These are phyloP conservation scores for Calonectria naviculata DNA, from an alignment of 2,329 filamentous ascomycete genomes.

Conservation along the genomic window DNA sequence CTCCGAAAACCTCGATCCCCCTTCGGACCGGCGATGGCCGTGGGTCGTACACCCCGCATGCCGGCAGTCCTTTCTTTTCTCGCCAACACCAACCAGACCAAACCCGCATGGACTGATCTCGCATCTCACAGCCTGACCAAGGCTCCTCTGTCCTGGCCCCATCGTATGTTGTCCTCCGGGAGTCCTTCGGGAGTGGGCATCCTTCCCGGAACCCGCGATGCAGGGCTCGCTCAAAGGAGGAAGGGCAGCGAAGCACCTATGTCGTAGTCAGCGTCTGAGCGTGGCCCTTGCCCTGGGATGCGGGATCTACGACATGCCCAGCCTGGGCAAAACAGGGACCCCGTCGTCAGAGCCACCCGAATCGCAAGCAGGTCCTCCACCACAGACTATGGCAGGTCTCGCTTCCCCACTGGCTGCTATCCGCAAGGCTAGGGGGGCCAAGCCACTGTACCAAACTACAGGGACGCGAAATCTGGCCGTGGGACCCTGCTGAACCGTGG, in stretches of 20 bases:
- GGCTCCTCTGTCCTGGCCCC: background rate
- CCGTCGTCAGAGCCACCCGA: slow-evolving; percentile 1
- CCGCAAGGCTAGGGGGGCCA: slow-evolving; percentile 15
- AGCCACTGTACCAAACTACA: slow-evolving; percentile 33
- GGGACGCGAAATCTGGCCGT: slow-evolving; percentile 24
- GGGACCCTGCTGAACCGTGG: slow-evolving; percentile 19
- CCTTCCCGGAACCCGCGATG: slow-evolving; percentile 2
- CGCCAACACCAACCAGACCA: background rate
- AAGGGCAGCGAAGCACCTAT: slow-evolving; percentile 1
- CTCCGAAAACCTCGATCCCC: background rate
- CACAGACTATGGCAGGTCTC: background rate
- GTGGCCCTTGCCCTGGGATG: slow-evolving; percentile 19
- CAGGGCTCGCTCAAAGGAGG: slow-evolving; percentile 4
- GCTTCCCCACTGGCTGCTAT: slow-evolving; percentile 14
- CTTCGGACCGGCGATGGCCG: slow-evolving; percentile 3
- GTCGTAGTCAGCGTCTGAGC: slow-evolving; percentile 4
- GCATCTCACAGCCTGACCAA: background rate
- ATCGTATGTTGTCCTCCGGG: background rate
- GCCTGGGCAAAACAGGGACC: slow-evolving; percentile 10
- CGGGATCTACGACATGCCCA: slow-evolving; percentile 30
- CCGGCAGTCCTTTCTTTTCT: slow-evolving; percentile 3
- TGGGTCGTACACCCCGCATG: background rate
- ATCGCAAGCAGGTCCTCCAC: background rate
- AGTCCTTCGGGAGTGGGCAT: slow-evolving; percentile 3
- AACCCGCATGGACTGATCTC: slow-evolving; percentile 2